Evolutionary conservation across 108 stramenopile species (phyloP), one percentile per base, ranked within the genome.

Genomic region (Fragilaria crotonensis): DNA sequence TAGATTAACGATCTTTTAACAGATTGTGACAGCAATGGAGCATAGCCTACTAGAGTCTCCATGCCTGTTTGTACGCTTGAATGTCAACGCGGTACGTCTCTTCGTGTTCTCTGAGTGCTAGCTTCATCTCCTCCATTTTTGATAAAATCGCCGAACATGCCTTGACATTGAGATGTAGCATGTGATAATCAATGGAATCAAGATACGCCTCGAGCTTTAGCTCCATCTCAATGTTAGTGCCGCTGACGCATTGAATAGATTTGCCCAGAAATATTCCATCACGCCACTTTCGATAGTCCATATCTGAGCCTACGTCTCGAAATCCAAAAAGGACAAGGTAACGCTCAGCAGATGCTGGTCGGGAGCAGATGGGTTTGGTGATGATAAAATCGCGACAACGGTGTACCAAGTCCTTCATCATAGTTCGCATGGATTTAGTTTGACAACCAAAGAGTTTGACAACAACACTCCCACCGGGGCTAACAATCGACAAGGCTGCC

Each of bases 291-390:
- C 46, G 48, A 14, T 78, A 84, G 49, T 88, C 69, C 70, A 69
- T 84, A 30, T 52, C 45, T 11, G 22, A 22, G 27, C 55, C 26
- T 18, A 45, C 45, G 7, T 83, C 87, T 25, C 54, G 41, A 67
- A 80, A 94, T 0, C 80, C 78, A 29, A 28, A 41, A 41, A 72
- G 87, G 30, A 90, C 70, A 18, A 90, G 60, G 63, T 94, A 94
- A 44, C 93, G 66, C 60, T 94, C 93, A 7, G 87, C 83, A 22
- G 86, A 88, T 4, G 93, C 93, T 18, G 93, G 93, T 27, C 93
- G 66, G 0, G 85, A 87, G 51, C 71, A 71, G n/a, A 90, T 75
- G 9, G 92, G 92, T 59, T 94, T 94, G 44, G 78, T 30, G 20
- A 80, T 57, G 18, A 64, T 51, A 33, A 90, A 57, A 9, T 59